These are phyloP conservation scores for Lasiodiplodia sp. DNA, from an alignment of 2,329 filamentous ascomycete genomes.

Conservation along the genomic window DNA sequence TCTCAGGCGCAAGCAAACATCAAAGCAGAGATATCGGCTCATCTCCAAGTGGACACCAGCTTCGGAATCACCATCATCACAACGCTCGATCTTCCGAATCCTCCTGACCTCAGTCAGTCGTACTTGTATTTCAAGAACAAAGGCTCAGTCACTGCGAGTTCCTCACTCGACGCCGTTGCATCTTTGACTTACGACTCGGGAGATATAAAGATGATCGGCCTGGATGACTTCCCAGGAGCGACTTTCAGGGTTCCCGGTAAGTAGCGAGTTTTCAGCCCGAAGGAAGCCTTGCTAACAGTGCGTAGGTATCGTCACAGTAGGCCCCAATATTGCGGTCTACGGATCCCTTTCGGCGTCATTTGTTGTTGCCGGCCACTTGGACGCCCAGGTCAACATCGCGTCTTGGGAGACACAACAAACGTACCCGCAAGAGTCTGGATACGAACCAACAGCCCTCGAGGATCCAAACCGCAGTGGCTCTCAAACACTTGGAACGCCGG, in stretches of 20 bases:
- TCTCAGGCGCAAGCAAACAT: constrained; percentile 34
- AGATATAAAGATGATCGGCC: background rate
- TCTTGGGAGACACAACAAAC: background rate
- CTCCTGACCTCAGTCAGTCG: constrained; percentile 38
- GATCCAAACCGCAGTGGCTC: background rate
- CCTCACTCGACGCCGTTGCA: constrained; percentile 40
- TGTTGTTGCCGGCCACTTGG: background rate
- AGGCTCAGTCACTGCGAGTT: constrained; percentile 36
- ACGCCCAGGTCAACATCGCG: background rate
- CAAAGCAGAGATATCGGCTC: constrained; percentile 18
- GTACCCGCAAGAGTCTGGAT: background rate
- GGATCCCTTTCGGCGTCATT: background rate
- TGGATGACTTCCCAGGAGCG: background rate
- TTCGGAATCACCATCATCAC: constrained; percentile 41
- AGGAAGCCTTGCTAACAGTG: background rate
- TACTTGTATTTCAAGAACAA: constrained; percentile 40
- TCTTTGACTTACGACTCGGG: constrained; percentile 25
- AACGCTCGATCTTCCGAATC: constrained; percentile 32
- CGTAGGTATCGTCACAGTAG: background rate
- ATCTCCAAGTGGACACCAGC: constrained; percentile 36
- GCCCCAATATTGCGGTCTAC: background rate
- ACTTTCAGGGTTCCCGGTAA: background rate
- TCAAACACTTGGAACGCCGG: background rate
- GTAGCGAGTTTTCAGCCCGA: background rate
- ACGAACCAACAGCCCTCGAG: background rate